Percentiles rank a stretch among this genome's conserved stretches.
Conservation (phyloP, 164 flowering plant genomes). For the Nelumbo lutea region DNA sequence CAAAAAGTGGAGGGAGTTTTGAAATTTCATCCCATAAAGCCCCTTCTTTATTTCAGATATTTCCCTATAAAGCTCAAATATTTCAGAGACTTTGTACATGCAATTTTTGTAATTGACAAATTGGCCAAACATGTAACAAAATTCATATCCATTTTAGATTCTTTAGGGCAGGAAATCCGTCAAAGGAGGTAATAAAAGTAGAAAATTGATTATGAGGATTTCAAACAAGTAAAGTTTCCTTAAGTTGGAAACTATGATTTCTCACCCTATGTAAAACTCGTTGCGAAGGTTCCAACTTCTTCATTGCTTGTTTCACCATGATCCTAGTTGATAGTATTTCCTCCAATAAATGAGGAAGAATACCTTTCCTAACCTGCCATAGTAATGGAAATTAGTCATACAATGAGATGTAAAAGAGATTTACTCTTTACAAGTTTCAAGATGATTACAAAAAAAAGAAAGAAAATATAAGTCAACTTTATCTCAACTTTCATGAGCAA, state of each 20-base stretch:
- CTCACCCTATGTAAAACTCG: conserved; percentile 65
- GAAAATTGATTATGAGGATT: background rate
- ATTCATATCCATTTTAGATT: conserved; percentile 1
- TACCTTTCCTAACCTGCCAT: conserved; percentile 69
- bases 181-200: background rate
- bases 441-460: background rate
- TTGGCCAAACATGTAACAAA: background rate
- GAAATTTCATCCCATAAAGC: background rate
- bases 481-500: background rate
- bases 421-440: background rate
- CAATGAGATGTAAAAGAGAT: background rate
- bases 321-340: conserved; percentile 91
- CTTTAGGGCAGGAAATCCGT: background rate
- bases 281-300: conserved; percentile 65
- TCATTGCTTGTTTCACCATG: conserved; percentile 94
- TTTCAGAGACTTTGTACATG: background rate
- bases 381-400: background rate
- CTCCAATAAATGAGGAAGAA: conserved; percentile 88
- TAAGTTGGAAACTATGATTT: background rate
- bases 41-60: no score
- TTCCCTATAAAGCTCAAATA: background rate
- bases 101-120: background rate
- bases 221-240: background rate
- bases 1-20: background rate
- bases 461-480: background rate